Conservation (phyloP, 1,139 yeast species). For the Geotrichum macrosporum region DNA sequence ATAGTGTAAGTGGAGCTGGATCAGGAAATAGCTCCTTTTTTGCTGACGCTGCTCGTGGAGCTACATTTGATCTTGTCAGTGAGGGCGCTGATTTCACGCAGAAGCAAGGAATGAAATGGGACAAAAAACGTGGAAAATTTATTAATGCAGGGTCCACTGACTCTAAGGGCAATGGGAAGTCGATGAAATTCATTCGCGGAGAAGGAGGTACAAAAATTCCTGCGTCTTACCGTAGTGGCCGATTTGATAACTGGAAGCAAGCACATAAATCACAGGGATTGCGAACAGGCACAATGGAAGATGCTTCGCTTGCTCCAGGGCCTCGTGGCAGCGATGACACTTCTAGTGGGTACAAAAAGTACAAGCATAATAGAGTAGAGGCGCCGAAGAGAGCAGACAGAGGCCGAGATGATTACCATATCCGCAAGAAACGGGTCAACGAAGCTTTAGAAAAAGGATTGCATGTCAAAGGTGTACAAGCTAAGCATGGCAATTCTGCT, state of each 20-base stretch:
- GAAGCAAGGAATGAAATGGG: slow-evolving; percentile 84
- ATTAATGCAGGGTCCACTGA: slow-evolving; percentile 74
- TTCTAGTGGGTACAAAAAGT: slow-evolving; percentile 37
- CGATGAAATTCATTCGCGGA: slow-evolving; percentile 73
- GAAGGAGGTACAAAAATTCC: slow-evolving; percentile 94
- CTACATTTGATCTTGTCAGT: slow-evolving; percentile 76
- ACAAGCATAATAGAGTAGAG: slow-evolving; percentile 66
- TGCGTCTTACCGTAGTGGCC: slow-evolving; percentile 86
- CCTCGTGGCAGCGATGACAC: slow-evolving; percentile 33
- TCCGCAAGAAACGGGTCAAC: slow-evolving; percentile 77
- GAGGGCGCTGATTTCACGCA: slow-evolving; percentile 58
- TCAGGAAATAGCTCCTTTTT: slow-evolving; percentile 47
- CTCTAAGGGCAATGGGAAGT: slow-evolving; percentile 28
- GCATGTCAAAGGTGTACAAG: slow-evolving; percentile 56
- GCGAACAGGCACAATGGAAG: slow-evolving; percentile 55
- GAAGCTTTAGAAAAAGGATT: slow-evolving; percentile 76
- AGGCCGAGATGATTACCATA: slow-evolving; percentile 78
- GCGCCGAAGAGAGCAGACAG: slow-evolving; percentile 91
- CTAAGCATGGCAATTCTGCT: slow-evolving; percentile 19
- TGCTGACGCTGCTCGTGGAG: slow-evolving; percentile 76
- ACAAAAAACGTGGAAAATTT: slow-evolving; percentile 87
- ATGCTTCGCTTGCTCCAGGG: slow-evolving; percentile 24
- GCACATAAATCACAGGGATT: slow-evolving; percentile 52
- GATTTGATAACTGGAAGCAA: slow-evolving; percentile 85
- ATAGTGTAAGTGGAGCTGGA: slow-evolving; percentile 42